Evolutionary conservation across 1,284 basidiomycete genomes (phyloP).

Genomic region (Athelia psychrophila): DNA sequence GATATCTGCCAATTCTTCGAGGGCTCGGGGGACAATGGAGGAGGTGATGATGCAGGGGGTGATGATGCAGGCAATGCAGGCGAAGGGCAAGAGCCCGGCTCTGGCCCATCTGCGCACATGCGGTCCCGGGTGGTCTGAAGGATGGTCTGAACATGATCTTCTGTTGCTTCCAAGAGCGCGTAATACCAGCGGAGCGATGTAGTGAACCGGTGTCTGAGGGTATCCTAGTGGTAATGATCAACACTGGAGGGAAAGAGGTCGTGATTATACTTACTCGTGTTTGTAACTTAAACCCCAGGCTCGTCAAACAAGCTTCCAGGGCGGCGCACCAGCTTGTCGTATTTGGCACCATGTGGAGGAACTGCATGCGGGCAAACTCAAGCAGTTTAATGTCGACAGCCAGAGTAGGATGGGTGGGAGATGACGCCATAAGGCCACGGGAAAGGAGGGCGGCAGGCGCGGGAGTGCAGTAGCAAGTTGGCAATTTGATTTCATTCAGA

Average conservation of each 20-base stretch:
- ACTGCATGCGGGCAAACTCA: slow-evolving; percentile 16
- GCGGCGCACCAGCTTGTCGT: slow-evolving; percentile 17
- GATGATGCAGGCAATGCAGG: slow-evolving; percentile 9
- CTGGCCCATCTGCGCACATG: no score
- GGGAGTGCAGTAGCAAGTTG: slow-evolving; percentile 16
- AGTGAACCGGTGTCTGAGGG: slow-evolving; percentile 11
- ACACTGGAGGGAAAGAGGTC: neutral
- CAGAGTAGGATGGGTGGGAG: slow-evolving; percentile 17
- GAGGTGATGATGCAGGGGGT: neutral
- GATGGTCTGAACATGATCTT: neutral
- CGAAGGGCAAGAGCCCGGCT: slow-evolving; percentile 12
- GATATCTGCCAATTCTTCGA: no score
- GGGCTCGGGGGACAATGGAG: no score
- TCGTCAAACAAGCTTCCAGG: slow-evolving; percentile 14
- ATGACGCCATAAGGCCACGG: slow-evolving; percentile 18
- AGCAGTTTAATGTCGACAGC: slow-evolving; percentile 21
- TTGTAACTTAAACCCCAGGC: slow-evolving; percentile 10
- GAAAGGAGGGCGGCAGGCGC: slow-evolving; percentile 16
- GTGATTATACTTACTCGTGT: slow-evolving; percentile 6
- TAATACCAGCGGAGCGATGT: slow-evolving; percentile 12
- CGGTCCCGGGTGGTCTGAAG: neutral
- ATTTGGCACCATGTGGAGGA: slow-evolving; percentile 19
- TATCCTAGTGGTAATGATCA: slow-evolving; percentile 7
- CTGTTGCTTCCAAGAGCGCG: slow-evolving; percentile 2
- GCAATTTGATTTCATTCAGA: neutral